These are phyloP conservation scores for Dothideomycetes sp. DNA, from an alignment of 2,329 filamentous ascomycete species.

Conservation along the genomic window DNA sequence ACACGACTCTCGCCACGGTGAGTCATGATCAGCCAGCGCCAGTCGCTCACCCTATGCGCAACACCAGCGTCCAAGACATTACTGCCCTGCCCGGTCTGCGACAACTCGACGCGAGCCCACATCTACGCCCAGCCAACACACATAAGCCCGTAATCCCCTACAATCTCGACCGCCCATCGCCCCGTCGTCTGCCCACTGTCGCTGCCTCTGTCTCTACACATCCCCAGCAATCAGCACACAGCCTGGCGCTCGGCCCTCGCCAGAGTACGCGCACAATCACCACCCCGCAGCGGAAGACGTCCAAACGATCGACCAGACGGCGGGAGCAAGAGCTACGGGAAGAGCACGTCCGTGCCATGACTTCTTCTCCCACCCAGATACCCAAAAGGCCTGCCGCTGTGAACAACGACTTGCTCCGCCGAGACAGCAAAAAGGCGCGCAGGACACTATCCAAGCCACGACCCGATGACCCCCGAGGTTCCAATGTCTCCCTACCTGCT, in stretches of 20 bases:
- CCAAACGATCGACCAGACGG: slow-evolving; percentile 20
- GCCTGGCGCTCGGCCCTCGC: background rate
- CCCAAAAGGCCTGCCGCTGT: slow-evolving; percentile 48
- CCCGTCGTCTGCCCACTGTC: slow-evolving; percentile 1
- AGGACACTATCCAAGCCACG: slow-evolving; percentile 51
- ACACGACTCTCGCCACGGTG: no score
- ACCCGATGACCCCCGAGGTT: slow-evolving; percentile 29
- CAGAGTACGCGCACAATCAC: slow-evolving; percentile 29
- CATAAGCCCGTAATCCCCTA: slow-evolving; percentile 31
- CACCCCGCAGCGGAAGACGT: slow-evolving; percentile 38
- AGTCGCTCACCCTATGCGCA: background rate
- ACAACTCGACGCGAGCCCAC: slow-evolving; percentile 33
- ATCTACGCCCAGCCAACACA: slow-evolving; percentile 32
- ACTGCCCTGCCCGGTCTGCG: slow-evolving; percentile 33
- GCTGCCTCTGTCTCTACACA: background rate
- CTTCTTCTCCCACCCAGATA: slow-evolving; percentile 46
- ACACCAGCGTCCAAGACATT: slow-evolving; percentile 27
- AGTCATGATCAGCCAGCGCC: background rate
- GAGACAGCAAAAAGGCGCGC: slow-evolving; percentile 56
- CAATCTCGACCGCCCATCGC: slow-evolving; percentile 25
- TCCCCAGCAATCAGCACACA: background rate
- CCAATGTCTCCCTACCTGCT: slow-evolving; percentile 66
- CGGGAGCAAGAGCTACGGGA: slow-evolving; percentile 63
- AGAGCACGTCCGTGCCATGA: slow-evolving; percentile 81
- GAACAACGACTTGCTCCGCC: slow-evolving; percentile 38